Base-by-base conservation (phyloP, 306 rosid species). In the Acacia confusa region DNA sequence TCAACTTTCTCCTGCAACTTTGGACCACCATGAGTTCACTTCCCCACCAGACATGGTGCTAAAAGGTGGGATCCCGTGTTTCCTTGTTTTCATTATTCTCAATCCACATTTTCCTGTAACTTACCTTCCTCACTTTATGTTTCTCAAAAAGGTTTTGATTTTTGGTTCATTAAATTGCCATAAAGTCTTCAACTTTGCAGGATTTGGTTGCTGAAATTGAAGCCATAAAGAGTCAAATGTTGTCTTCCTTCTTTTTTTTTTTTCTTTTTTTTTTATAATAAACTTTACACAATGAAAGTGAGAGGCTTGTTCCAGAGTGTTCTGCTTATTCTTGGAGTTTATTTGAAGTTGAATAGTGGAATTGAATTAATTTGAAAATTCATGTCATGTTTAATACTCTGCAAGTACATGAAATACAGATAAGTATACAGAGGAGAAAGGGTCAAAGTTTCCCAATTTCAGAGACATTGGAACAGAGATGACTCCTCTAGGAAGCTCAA, bases 21-120 rank as follows among this genome's bases (percentile, higher is more conserved):
- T 89, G 89, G 87, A 83, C 89, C 86, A 88, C 85, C 88, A 85
- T 63, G 82, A 9, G 69, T 19, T 63, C 40, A 38, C 69, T 63
- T 63, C 40, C 7, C 44, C 71, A 65, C 34, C 71, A 34, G 71
- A 65, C 71, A 65, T 65, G 38, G 25, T 30, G 44, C 71, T 65
- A 16, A 17, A 65, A 65, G 71, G 44, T 65, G 16, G 71, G 71
- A 65, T 65, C 71, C 71, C 44, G 12, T 65, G 71, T 34, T 34
- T 36, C 25, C 6, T 65, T 74, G 15, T 16, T 43, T 36, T 28
- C 40, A 28, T 30, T 30, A 5, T 63, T 28, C 17, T 63, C 38
- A 63, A 63, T 63, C 20, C n/a, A 22, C 32, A 14, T 22, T 24
- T 58, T 22, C 66, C 17, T 60, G 34, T 60, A 60, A 24, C 28